phyloP scores from a whole-genome alignment of 768 basidiomycete genomes.

The Tricholoma matsutake region DNA sequence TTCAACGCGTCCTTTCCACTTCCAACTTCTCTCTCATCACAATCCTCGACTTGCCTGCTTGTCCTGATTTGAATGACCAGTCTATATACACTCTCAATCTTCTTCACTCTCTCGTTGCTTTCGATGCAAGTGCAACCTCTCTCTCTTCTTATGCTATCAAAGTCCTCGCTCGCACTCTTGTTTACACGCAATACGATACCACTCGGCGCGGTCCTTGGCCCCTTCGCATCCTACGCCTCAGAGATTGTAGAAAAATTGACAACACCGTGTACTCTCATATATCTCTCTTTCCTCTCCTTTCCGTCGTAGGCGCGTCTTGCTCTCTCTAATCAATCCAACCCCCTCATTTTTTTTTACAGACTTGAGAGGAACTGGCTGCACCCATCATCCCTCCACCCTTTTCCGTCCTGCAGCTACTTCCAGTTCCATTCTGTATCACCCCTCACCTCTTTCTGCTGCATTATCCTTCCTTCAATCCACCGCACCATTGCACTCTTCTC shows the following conservation, averaged over 20 bases:
- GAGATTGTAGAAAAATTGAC: constrained; percentile 50
- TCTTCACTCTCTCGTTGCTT: constrained; percentile 54
- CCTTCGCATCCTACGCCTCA: constrained; percentile 55
- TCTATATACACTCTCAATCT: constrained; percentile 46
- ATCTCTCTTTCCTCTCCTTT: constrained; percentile 52
- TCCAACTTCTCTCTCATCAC: constrained; percentile 62
- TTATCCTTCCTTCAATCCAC: constrained; percentile 25
- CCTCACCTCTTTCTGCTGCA: constrained; percentile 34
- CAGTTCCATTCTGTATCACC: constrained; percentile 37
- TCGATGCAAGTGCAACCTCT: constrained; percentile 59
- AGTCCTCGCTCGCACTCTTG: constrained; percentile 48
- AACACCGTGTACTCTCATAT: constrained; percentile 41
- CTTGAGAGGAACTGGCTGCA: constrained; percentile 48
- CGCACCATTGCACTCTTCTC: constrained; percentile 15
- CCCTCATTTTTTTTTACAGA: constrained; percentile 31
- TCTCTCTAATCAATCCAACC: not conserved
- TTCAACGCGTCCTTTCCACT: constrained; percentile 56
- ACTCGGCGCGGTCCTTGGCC: constrained; percentile 47
- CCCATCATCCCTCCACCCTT: constrained; percentile 12
- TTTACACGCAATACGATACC: constrained; percentile 28
- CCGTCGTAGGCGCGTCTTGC: constrained; percentile 51
- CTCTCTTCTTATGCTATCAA: constrained; percentile 53
- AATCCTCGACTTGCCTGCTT: constrained; percentile 55
- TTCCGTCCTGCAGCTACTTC: constrained; percentile 25
- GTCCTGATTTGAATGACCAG: constrained; percentile 55